phyloP scores from a whole-genome alignment of 2,329 filamentous ascomycete genomes.

The Sporothrix sp. region DNA sequence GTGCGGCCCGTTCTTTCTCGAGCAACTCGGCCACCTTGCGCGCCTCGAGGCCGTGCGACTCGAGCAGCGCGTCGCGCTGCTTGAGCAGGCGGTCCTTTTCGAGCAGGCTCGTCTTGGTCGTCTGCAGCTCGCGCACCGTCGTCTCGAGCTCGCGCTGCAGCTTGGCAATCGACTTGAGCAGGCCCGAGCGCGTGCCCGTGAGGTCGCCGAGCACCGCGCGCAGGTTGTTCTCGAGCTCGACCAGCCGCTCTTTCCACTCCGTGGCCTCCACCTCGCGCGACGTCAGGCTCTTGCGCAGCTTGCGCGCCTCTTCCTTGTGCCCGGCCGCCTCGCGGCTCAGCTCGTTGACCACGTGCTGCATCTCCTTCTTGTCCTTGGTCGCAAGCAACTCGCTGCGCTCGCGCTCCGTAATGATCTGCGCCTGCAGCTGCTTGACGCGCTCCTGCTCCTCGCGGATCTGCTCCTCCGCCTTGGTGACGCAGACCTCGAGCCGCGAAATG shows the following conservation, averaged over 20 bases:
- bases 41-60: slow-evolving; percentile 78
- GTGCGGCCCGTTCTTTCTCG: slow-evolving; percentile 78
- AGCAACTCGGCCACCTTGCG: slow-evolving; percentile 77
- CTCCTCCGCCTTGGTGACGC: slow-evolving; percentile 68
- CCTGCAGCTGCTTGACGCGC: slow-evolving; percentile 58
- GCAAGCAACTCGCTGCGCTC: slow-evolving; percentile 80
- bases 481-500: slow-evolving; percentile 85
- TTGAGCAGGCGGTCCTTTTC: slow-evolving; percentile 88
- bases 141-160: slow-evolving; percentile 81
- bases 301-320: slow-evolving; percentile 77
- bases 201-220: slow-evolving; percentile 80
- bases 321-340: slow-evolving; percentile 74
- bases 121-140: slow-evolving; percentile 72
- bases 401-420: slow-evolving; percentile 68
- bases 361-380: slow-evolving; percentile 84
- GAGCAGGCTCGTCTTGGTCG: slow-evolving; percentile 63
- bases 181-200: slow-evolving; percentile 72
- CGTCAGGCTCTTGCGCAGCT: slow-evolving; percentile 71
- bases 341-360: slow-evolving; percentile 86
- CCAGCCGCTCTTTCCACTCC: slow-evolving; percentile 82
- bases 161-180: slow-evolving; percentile 78
- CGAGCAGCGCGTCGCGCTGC: slow-evolving; percentile 77
- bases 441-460: slow-evolving; percentile 79
- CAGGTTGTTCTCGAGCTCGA: slow-evolving; percentile 82
- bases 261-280: slow-evolving; percentile 79